Conservation (phyloP, 352 stramenopile genomes). For the Phytopythium ostracodes region DNA sequence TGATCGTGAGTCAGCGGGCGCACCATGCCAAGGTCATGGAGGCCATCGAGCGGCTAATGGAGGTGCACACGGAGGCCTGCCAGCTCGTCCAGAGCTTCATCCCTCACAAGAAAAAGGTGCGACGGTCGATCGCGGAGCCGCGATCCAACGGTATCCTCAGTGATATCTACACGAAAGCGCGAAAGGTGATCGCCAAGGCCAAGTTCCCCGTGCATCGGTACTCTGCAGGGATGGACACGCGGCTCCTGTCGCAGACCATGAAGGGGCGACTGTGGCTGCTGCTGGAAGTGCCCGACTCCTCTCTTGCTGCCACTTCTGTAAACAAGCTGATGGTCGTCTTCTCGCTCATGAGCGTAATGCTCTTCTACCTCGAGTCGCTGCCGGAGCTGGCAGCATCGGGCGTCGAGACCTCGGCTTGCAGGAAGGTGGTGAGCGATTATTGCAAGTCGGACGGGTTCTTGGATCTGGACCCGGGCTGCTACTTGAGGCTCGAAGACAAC, state of each 20-base stretch:
- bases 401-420: constrained; percentile 36
- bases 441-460: constrained; percentile 24
- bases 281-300: constrained; percentile 64
- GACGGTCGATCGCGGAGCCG: neutral
- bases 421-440: constrained; percentile 47
- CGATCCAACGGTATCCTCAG: constrained; percentile 29
- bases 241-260: constrained; percentile 19
- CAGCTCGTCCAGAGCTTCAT: constrained; percentile 44
- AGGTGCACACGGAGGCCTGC: constrained; percentile 36
- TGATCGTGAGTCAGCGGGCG: constrained; percentile 26
- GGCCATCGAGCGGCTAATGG: constrained; percentile 28
- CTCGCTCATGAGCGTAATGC: constrained; percentile 54
- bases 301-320: constrained; percentile 29
- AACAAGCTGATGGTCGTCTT: constrained; percentile 58
- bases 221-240: constrained; percentile 13
- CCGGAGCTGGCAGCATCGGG: constrained; percentile 55
- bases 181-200: constrained; percentile 24
- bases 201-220: constrained; percentile 18
- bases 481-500: constrained; percentile 22
- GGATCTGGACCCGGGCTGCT: constrained; percentile 44
- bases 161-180: constrained; percentile 42
- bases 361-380: constrained; percentile 71
- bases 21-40: constrained; percentile 47
- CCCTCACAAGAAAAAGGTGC: constrained; percentile 36
- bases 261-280: constrained; percentile 48